phyloP scores from a whole-genome alignment of 192 early-diverging fungal species.

The Cladochytrium replicatum region DNA sequence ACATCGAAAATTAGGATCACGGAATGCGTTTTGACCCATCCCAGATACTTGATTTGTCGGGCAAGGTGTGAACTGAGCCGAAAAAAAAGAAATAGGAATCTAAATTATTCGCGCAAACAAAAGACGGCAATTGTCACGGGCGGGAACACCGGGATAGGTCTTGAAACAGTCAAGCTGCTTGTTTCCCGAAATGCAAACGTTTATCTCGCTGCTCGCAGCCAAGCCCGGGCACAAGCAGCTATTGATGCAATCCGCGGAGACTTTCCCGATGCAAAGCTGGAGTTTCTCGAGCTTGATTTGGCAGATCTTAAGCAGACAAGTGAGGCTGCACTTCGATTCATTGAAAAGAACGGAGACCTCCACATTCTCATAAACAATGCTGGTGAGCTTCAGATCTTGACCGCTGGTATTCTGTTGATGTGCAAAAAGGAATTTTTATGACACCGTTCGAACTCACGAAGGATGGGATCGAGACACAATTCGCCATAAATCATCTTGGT shows the following conservation, averaged over 20 bases:
- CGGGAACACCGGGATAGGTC: constrained; percentile 31
- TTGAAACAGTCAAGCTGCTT: constrained; percentile 10
- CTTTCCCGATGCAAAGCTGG: constrained; percentile 5
- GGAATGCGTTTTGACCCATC: too few species aligned
- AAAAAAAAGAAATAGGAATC: too few species aligned
- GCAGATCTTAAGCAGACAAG: constrained; percentile 14
- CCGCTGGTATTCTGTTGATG: too few species aligned
- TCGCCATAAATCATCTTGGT: constrained; percentile 38
- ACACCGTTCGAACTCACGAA: constrained; percentile 24
- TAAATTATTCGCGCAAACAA: too few species aligned
- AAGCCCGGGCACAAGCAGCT: constrained; percentile 8
- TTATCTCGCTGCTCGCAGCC: constrained; percentile 13
- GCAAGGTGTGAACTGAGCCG: too few species aligned
- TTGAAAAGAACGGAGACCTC: constrained; percentile 9
- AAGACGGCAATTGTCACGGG: constrained; percentile 26
- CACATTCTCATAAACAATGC: constrained; percentile 33
- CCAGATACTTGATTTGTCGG: too few species aligned
- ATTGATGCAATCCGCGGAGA: constrained; percentile 11
- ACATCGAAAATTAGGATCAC: too few species aligned
- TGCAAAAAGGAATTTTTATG: constrained; percentile 29
- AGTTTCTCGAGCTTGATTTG: constrained; percentile 31
- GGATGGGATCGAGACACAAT: constrained; percentile 45
- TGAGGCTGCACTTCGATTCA: constrained; percentile 9
- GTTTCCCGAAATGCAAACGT: constrained; percentile 14
- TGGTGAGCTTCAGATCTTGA: too few species aligned